phyloP scores from a whole-genome alignment of 1,139 yeast genomes.

The Kazachstania sp. region DNA sequence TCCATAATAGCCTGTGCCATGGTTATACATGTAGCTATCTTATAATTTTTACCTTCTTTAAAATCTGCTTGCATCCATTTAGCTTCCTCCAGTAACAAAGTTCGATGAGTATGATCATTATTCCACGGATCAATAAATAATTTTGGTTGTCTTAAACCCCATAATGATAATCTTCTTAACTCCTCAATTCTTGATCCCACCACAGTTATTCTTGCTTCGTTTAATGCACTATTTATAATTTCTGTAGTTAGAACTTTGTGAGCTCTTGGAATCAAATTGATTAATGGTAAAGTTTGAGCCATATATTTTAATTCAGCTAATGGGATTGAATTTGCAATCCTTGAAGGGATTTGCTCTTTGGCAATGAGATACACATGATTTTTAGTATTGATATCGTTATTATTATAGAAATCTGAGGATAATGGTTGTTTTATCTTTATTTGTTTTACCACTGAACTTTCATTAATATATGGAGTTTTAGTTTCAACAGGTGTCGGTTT shows the following conservation, averaged over 20 bases:
- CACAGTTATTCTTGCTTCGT: conserved; percentile 94
- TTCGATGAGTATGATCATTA: conserved; percentile 52
- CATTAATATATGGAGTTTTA: conserved; percentile 3
- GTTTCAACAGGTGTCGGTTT: conserved; percentile 17
- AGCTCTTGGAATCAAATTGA: conserved; percentile 71
- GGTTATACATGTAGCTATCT: conserved; percentile 58
- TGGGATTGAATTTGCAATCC: conserved; percentile 50
- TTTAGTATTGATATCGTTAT: conserved; percentile 26
- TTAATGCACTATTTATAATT: conserved; percentile 70
- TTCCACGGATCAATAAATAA: conserved; percentile 59
- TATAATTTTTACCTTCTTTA: conserved; percentile 59
- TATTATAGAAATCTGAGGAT: conserved; percentile 13
- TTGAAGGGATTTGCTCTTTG: conserved; percentile 42
- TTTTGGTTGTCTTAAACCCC: conserved; percentile 87
- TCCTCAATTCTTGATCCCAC: conserved; percentile 92
- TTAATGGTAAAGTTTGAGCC: conserved; percentile 79
- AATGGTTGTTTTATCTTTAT: conserved; percentile 5
- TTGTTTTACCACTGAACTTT: conserved; percentile 7
- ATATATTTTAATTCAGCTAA: conserved; percentile 79
- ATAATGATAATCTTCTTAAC: conserved; percentile 72
- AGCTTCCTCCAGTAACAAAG: conserved; percentile 64
- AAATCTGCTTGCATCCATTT: conserved; percentile 81
- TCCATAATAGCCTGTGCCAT: conserved; percentile 68
- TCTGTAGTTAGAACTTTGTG: conserved; percentile 83
- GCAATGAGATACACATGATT: conserved; percentile 37